Base-by-base conservation (phyloP, 2,329 filamentous ascomycete genomes). In the Trichoderma lentiforme region DNA sequence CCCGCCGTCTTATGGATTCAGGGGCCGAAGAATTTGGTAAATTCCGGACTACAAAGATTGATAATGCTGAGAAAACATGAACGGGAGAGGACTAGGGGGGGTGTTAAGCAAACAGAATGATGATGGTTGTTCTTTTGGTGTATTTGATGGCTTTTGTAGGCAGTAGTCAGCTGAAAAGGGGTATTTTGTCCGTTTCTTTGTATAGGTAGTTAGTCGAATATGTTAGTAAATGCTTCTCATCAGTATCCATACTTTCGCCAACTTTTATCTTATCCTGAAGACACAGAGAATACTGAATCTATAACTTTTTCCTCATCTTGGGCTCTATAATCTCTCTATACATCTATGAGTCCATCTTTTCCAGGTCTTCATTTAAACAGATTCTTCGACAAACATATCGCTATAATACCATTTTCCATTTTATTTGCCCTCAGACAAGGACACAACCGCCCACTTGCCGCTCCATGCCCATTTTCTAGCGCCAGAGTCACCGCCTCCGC, bases 371-470 rank as follows among this genome's bases (percentile, higher is more conserved):
- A 14, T 51, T 12, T 24, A 15, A 32, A 28, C 8, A 61, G 2
- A 5, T 34, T 56, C 12, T 39, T 12, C 6, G 39, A 69, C 39
- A 34, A 51, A 43, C n/a, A 57, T 30, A 43, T 62, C 57, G 64
- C 47, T 57, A 21, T 21, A 26, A 28, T 57, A 51, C 3, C 32
- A n/a, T 56, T 74, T 75, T 75, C 74, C 79, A 18, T 68, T 74
- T 76, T 75, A 82, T 43, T 77, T 75, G 8, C 79, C 81, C 57
- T 81, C 73, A 6, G 82, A 83, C 9, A 83, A 74, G 64, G 76
- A 94, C 5, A 97, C 91, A n/a, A 98, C 94, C 6, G 95, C 95
- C 93, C 93, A 98, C 82, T 98, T 98, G 56, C 95, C 95, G 78
- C 89, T 92, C 95, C 95, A 98, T 0, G 94, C 95, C 95, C 95